phyloP scores from a whole-genome alignment of 768 basidiomycete genomes.

The Auricularia cornea region DNA sequence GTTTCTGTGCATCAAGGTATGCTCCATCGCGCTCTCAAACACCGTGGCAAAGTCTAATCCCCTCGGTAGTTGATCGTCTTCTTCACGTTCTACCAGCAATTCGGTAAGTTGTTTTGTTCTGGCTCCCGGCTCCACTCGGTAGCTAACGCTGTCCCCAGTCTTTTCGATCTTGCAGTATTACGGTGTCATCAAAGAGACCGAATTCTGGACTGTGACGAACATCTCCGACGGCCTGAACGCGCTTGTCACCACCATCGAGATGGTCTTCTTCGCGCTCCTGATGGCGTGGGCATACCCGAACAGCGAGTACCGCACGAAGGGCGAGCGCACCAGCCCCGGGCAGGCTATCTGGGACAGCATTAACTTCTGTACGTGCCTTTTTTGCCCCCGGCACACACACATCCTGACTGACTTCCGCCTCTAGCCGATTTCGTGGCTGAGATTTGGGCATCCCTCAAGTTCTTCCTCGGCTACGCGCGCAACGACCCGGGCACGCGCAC shows the following conservation, averaged over 20 bases:
- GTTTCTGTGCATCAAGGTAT: constrained; percentile 71
- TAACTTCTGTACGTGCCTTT: constrained; percentile 34
- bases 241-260: constrained; percentile 80
- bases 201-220: constrained; percentile 79
- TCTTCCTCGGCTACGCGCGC: constrained; percentile 41
- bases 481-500: constrained; percentile 22
- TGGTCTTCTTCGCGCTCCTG: constrained; percentile 68
- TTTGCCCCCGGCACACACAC: not conserved
- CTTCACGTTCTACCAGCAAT: constrained; percentile 83
- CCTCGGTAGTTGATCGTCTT: constrained; percentile 52
- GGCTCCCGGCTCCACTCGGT: not conserved
- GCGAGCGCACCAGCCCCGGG: constrained; percentile 52
- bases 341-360: constrained; percentile 64
- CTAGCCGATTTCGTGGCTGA: constrained; percentile 61
- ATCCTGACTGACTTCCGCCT: constrained; percentile 4
- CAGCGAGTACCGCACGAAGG: constrained; percentile 50
- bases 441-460: constrained; percentile 53
- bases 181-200: constrained; percentile 63
- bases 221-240: constrained; percentile 80
- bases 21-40: not conserved
- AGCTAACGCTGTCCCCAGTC: not conserved
- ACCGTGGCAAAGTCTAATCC: not conserved
- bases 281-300: constrained; percentile 83
- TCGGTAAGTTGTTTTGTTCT: constrained; percentile 37
- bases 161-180: constrained; percentile 50